Base-by-base conservation (phyloP, 345 rosid genomes). In the Brassica napus region DNA sequence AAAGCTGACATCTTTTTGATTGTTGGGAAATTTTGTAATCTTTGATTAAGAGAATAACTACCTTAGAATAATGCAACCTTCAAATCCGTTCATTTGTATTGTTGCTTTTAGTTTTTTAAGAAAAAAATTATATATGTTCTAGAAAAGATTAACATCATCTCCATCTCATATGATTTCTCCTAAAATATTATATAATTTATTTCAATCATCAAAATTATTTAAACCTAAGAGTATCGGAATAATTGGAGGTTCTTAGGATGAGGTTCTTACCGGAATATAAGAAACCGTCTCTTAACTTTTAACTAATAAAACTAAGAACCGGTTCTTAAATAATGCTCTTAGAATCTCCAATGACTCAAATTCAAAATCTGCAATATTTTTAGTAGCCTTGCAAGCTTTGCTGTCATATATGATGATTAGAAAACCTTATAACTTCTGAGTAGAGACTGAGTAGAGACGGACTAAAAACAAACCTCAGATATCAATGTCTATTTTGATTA, bases 1-100 rank as follows among this genome's bases (percentile, higher is more conserved):
- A 59, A 79, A 74, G 65, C 70, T 74, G 71, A 68, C 70, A 69
- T 60, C 57, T 52, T 67, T 67, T 67, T 68, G 16, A 44, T 52
- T 61, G 52, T 69, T 69, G 14, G 49, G 4, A 35, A 68, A 37
- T 68, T 74, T 69, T 69, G 71, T 79, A 68, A 79, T 73, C 66
- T 61, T 73, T 49, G 49, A 73, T 52, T 52, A 52, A 52, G 14
- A n/a, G 31, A 28, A 28, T 28, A 28, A 52, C 21, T n/a, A n/a
- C 21, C 15, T n/a, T n/a, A 54, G 60, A 54, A 73, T 61, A 73
- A 73, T 68, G 65, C 59, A 60, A 12, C 21, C 63, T 57, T 31
- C 14, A 65, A 59, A 68, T 49, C 54, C 35, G n/a, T 60, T 67
- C 73, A 21, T 78, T 67, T 8, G 64, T n/a, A 59, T 66, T 15